phyloP scores from a whole-genome alignment of 2,329 filamentous ascomycete genomes.

The Zasmidium angulare region DNA sequence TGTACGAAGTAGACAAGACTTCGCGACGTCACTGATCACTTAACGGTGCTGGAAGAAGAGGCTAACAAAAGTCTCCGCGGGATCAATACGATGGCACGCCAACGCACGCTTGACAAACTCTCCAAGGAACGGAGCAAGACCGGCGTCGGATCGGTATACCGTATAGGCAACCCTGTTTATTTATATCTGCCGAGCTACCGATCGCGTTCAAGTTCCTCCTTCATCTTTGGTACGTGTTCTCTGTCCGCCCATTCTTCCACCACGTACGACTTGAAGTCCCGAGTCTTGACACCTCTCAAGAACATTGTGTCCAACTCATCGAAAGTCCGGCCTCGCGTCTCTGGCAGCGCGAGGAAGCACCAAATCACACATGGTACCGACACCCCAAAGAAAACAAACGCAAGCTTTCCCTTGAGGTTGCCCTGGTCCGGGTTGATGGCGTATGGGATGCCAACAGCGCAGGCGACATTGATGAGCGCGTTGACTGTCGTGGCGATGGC shows the following conservation, averaged over 20 bases:
- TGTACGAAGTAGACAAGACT: no score
- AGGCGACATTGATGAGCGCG: slow-evolving; percentile 31
- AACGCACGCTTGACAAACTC: no score
- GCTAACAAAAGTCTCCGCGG: no score
- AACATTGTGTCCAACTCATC: slow-evolving; percentile 34
- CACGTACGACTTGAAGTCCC: background rate
- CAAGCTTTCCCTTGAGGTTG: slow-evolving; percentile 28
- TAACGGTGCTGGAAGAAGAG: no score
- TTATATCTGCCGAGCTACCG: no score
- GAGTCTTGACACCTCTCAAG: background rate
- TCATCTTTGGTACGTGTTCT: background rate
- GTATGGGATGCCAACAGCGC: slow-evolving; percentile 37
- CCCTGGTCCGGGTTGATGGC: slow-evolving; percentile 34
- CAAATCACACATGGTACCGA: slow-evolving; percentile 28
- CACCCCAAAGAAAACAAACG: slow-evolving; percentile 11
- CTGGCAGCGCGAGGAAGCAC: slow-evolving; percentile 36
- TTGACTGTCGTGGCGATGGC: slow-evolving; percentile 32
- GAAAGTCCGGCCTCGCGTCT: slow-evolving; percentile 37
- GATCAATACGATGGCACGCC: no score
- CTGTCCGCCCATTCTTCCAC: background rate
- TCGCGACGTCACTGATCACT: no score
- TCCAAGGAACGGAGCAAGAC: no score
- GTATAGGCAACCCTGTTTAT: no score
- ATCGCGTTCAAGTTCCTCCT: no score
- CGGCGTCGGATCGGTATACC: no score